Base-by-base conservation (phyloP, 2,329 filamentous ascomycete species). In the Metarhizium brunneum region DNA sequence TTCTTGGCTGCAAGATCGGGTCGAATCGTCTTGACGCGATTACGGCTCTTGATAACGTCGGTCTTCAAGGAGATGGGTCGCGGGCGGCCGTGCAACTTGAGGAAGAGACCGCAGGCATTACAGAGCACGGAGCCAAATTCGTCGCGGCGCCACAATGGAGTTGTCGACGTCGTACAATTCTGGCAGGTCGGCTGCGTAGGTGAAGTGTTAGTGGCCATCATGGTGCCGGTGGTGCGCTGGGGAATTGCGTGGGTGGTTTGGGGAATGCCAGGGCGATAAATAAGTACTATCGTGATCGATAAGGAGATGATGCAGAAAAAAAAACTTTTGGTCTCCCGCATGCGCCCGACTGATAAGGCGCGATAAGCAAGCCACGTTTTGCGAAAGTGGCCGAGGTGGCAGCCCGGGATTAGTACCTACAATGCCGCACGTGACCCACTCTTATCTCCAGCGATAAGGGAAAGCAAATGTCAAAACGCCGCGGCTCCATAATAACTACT, bases 41-140 rank as follows among this genome's bases (percentile, higher is more conserved):
- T 99, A 66, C 94, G 90, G 77, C 92, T 96, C 79, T 99, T 99
- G 77, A 99, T 99, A 63, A 97, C 92, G 77, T 99, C 94, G 51
- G 94, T 97, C 80, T 99, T 99, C 65, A 99, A 82, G 64, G 90
- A 95, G 70, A 96, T 96, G 63, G 94, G 94, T 56, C 94, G 86
- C 58, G 94, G 85, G 30, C 92, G 88, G 61, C 92, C 92, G 70
- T 99, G 94, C 63, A 99, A 81, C 80, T 99, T 99, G 66, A 97
- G 82, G 73, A 97, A 99, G 56, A 99, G 82, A 58, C 94, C 94
- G 73, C 94, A 99, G 66, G 94, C 94, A 75, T 99, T 99, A 84
- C 94, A 99, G 53, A 99, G 87, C 42, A 99, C 92, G 1, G 91
- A 88, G 62, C 94, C 94, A 66, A 87, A 84, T 76, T 99, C 94